Conservation (phyloP, 2,329 filamentous ascomycete genomes). For the Stagonosporopsis cucurbitacearum region DNA sequence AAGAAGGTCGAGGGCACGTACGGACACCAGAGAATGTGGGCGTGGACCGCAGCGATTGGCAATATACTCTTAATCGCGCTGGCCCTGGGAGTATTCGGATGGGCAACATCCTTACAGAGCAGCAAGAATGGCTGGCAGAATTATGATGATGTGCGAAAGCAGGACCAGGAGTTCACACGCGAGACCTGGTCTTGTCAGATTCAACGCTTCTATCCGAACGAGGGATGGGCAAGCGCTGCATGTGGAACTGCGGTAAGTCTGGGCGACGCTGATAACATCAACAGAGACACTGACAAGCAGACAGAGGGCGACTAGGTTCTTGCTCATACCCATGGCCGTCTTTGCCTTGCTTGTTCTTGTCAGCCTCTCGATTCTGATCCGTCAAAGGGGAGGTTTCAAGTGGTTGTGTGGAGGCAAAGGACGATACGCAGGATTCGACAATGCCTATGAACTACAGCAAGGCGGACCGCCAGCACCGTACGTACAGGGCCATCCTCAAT, state of each 20-base stretch:
- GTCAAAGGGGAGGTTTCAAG: conserved; percentile 33
- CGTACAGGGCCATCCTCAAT: conserved; percentile 1
- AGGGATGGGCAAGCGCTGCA: conserved; percentile 33
- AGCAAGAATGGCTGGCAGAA: conserved; percentile 24
- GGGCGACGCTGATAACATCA: neutral
- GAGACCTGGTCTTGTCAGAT: conserved; percentile 42
- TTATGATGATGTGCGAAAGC: conserved; percentile 24
- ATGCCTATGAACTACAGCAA: conserved; percentile 27
- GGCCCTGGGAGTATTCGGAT: conserved; percentile 31
- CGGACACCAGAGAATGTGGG: conserved; percentile 33
- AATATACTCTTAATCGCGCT: conserved; percentile 25
- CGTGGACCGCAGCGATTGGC: conserved; percentile 30
- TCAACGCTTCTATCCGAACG: conserved; percentile 20
- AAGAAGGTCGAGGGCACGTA: conserved; percentile 33
- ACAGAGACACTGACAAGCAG: neutral
- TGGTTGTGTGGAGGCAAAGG: conserved; percentile 40
- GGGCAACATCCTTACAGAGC: conserved; percentile 28
- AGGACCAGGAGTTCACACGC: conserved; percentile 25
- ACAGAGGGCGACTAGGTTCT: conserved; percentile 34
- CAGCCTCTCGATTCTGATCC: conserved; percentile 29
- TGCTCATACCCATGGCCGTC: conserved; percentile 34
- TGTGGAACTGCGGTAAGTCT: conserved; percentile 34
- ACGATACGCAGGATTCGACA: conserved; percentile 37
- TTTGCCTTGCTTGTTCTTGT: conserved; percentile 27
- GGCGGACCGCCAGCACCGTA: neutral